Evolutionary conservation across 345 rosid species (phyloP).

Genomic region (Syzygium jambos): DNA sequence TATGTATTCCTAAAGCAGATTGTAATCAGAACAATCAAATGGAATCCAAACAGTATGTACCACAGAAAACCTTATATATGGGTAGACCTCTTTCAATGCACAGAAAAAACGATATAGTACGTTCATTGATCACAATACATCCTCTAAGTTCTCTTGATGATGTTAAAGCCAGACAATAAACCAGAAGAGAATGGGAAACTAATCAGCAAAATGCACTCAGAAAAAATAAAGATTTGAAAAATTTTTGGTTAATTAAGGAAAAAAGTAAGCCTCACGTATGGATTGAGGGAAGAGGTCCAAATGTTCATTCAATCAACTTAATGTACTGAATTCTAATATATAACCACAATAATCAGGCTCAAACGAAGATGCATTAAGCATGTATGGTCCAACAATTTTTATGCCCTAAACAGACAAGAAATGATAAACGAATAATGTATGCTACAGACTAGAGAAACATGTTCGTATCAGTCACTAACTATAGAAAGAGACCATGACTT

Average conservation of each 20-base stretch:
- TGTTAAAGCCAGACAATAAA: background rate
- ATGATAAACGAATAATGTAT: background rate
- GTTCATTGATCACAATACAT: background rate
- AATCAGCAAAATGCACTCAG: background rate
- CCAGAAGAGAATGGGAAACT: background rate
- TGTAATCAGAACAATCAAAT: background rate
- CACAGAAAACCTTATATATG: background rate
- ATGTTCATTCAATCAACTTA: background rate
- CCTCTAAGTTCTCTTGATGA: background rate
- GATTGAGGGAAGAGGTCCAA: background rate
- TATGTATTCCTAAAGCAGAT: background rate
- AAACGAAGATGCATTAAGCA: background rate
- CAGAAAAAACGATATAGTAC: background rate
- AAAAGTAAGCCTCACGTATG: background rate
- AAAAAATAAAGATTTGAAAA: background rate
- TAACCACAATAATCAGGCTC: background rate
- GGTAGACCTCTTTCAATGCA: background rate
- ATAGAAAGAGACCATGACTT: background rate
- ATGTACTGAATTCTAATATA: background rate
- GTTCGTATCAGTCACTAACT: background rate
- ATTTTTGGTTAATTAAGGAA: background rate
- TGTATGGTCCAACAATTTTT: background rate
- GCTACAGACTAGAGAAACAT: background rate
- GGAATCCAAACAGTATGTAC: background rate
- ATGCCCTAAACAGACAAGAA: background rate